Conservation (phyloP, 2,329 filamentous ascomycete species). For the Exutisphaerella laricina region DNA sequence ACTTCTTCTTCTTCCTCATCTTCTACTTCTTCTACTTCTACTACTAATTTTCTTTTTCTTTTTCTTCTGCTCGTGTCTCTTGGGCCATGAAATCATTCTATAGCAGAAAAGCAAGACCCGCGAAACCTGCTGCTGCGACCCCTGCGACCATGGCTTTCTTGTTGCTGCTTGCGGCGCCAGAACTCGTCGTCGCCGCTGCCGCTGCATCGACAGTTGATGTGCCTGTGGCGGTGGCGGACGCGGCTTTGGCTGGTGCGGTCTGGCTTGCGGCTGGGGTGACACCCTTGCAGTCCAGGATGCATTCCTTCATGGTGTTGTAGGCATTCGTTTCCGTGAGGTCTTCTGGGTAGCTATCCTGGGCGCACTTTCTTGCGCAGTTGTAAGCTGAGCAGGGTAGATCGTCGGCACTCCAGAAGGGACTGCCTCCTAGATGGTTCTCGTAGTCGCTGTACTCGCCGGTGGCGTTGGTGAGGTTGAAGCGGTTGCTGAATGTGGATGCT, state of each 20-base stretch:
- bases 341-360: constrained; percentile 24
- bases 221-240: constrained; percentile 3
- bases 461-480: constrained; percentile 27
- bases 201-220: constrained; percentile 4
- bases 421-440: constrained; percentile 27
- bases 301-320: constrained; percentile 26
- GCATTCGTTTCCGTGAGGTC: constrained; percentile 24
- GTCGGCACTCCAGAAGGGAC: constrained; percentile 29
- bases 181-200: constrained; percentile 5
- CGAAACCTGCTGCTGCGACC: constrained; percentile 7
- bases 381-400: constrained; percentile 27
- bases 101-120: constrained; percentile 6
- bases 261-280: constrained; percentile 18
- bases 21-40: too few species aligned
- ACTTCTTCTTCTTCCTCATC: too few species aligned
- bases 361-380: constrained; percentile 29
- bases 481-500: constrained; percentile 24
- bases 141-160: background rate
- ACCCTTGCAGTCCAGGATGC: constrained; percentile 28
- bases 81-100: background rate
- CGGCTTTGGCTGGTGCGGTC: constrained; percentile 18
- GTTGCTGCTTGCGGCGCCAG: constrained; percentile 2
- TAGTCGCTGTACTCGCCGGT: constrained; percentile 28
- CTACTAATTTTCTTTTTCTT: background rate
- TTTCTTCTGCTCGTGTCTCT: background rate